A percentile compares a stretch with the other conserved stretches of the same genome.
phyloP scores from a whole-genome alignment of 768 basidiomycete genomes.

The Boletus edulis region DNA sequence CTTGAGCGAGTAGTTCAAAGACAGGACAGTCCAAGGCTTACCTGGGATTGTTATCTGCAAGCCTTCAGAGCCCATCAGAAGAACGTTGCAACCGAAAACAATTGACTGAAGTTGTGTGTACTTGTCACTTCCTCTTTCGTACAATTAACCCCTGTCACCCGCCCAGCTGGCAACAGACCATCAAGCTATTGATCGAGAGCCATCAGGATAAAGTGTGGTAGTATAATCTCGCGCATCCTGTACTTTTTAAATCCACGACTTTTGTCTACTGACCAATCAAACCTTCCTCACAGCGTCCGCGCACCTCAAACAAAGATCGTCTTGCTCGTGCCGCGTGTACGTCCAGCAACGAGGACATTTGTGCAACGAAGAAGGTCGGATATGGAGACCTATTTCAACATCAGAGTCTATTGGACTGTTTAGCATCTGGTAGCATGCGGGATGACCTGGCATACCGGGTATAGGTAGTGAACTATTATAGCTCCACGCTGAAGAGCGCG shows the following conservation, averaged over 20 bases:
- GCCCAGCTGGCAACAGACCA: too few relatives aligned
- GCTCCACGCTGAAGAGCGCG: conserved; percentile 45
- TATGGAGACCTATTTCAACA: conserved; percentile 42
- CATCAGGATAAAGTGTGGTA: too few relatives aligned
- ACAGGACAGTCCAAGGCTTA: conserved; percentile 9
- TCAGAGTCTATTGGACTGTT: conserved; percentile 8
- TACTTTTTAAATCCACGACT: neutral
- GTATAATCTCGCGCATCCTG: too few relatives aligned
- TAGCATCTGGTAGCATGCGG: neutral
- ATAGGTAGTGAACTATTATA: conserved; percentile 44
- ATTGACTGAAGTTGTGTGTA: neutral
- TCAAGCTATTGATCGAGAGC: too few relatives aligned
- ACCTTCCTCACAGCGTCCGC: conserved; percentile 17
- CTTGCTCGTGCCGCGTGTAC: conserved; percentile 50
- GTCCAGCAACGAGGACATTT: conserved; percentile 97
- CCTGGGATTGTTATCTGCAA: conserved; percentile 51
- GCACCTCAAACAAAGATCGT: conserved; percentile 69
- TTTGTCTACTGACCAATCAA: neutral
- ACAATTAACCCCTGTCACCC: conserved; percentile 10
- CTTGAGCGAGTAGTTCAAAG: neutral
- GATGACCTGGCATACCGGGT: conserved; percentile 40
- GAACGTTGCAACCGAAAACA: conserved; percentile 6
- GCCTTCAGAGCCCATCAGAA: conserved; percentile 36
- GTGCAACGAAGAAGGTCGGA: conserved; percentile 55
- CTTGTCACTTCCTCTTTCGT: conserved; percentile 7